phyloP scores from a whole-genome alignment of 495 filamentous ascomycete genomes.

The Daldinia loculata region DNA sequence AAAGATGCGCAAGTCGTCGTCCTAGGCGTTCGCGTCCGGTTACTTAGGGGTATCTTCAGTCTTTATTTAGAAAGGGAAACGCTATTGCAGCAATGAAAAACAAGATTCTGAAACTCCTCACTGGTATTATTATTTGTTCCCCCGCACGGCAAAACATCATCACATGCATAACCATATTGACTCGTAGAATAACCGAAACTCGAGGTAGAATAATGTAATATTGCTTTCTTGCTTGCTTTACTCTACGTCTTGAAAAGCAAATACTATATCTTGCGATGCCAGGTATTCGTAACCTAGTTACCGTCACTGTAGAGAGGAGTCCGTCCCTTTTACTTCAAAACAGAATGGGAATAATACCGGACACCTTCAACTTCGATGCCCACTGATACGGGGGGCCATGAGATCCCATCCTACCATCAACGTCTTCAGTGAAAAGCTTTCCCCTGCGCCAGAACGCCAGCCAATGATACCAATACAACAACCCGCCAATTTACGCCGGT shows the following conservation, averaged over 20 bases:
- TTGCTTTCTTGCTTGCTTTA: constrained; percentile 30
- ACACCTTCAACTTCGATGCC: constrained; percentile 5
- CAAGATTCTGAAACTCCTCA: neutral
- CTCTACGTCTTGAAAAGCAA: constrained; percentile 41
- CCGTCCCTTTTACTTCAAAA: constrained; percentile 6
- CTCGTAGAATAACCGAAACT: neutral
- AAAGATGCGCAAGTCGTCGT: neutral
- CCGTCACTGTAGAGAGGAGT: constrained; percentile 6
- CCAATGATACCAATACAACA: constrained; percentile 45
- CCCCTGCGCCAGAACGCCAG: constrained; percentile 41
- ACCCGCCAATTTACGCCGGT: constrained; percentile 44
- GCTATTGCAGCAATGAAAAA: constrained; percentile 3
- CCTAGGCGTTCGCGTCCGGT: constrained; percentile 7
- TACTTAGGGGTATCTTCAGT: neutral
- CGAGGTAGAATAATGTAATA: constrained; percentile 18
- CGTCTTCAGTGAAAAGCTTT: constrained; percentile 14
- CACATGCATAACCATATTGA: neutral
- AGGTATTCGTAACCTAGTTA: neutral
- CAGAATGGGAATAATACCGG: constrained; percentile 3
- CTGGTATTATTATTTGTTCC: neutral
- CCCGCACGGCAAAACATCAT: neutral
- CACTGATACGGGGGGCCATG: neutral
- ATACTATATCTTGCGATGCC: constrained; percentile 37
- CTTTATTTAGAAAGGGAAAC: constrained; percentile 5
- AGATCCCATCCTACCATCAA: constrained; percentile 27